Conservation (phyloP, 2,329 filamentous ascomycete species). For the Fusarium sterilihyphosum region DNA sequence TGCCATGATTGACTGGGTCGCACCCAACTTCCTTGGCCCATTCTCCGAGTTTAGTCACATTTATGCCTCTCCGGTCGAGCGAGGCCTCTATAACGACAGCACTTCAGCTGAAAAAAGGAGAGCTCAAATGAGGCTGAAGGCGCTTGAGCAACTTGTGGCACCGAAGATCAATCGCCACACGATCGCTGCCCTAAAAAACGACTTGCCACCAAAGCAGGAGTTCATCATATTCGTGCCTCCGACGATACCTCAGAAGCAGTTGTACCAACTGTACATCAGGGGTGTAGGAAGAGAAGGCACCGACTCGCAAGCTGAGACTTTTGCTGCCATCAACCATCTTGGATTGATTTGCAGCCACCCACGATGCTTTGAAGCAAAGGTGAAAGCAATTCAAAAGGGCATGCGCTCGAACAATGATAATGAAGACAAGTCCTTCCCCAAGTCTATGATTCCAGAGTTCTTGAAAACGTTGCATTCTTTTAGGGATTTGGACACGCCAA, state of each 20-base stretch:
- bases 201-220: slow-evolving; percentile 80
- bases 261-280: slow-evolving; percentile 65
- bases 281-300: slow-evolving; percentile 12
- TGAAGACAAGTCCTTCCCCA: slow-evolving; percentile 35
- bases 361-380: slow-evolving; percentile 54
- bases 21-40: slow-evolving; percentile 79
- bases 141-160: slow-evolving; percentile 75
- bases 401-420: background rate
- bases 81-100: slow-evolving; percentile 76
- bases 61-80: slow-evolving; percentile 78
- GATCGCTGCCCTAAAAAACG: slow-evolving; percentile 69
- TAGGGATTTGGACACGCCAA: slow-evolving; percentile 55
- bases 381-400: slow-evolving; percentile 26
- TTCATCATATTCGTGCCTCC: slow-evolving; percentile 82
- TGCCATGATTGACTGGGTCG: slow-evolving; percentile 88
- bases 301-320: slow-evolving; percentile 38
- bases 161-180: slow-evolving; percentile 83
- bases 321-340: slow-evolving; percentile 54
- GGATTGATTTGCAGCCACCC: slow-evolving; percentile 64
- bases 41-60: slow-evolving; percentile 72
- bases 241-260: slow-evolving; percentile 68
- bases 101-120: slow-evolving; percentile 61
- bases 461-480: slow-evolving; percentile 50
- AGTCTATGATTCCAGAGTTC: slow-evolving; percentile 41
- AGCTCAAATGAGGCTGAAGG: slow-evolving; percentile 73